Base-by-base conservation (phyloP, 2,329 filamentous ascomycete genomes). In the Aspergillus novofumigatus region DNA sequence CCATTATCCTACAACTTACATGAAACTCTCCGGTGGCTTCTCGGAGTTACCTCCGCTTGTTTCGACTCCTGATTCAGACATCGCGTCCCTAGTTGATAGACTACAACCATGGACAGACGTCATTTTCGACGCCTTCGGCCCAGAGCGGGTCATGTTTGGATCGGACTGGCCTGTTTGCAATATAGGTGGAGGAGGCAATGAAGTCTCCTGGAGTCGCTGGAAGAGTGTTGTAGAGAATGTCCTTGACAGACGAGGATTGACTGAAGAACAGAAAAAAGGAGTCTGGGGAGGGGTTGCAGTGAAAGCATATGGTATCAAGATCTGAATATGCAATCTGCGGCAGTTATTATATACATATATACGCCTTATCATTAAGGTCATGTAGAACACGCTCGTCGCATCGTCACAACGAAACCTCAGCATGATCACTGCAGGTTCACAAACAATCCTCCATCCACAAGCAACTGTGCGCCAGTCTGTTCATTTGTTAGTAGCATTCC, bases 111-210 rank as follows among this genome's bases (percentile, higher is more conserved):
- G 90, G 87, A 82, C 91, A 2, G 83, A 86, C 59, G 83, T 88
- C 53, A 77, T 92, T 0, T 83, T 95, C 53, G 82, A 86, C 28
- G 82, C 83, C 1, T 97, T 96, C 68, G 86, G 89, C 1, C 77
- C 88, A 0, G 70, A 78, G 23, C 82, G 91, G 61, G 82, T 94
- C 69, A 92, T 97, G 87, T 97, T 94, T 73, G 92, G 88, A 25
- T 92, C 89, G 62, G 92, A 97, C 73, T 97, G 93, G 93, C 92
- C 93, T 2, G 88, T 97, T 0, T 96, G 91, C 75, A 92, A 91
- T 60, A 77, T 91, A 35, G 83, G 84, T 0, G 83, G 82, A 2
- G 81, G 81, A 0, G 75, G 73, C 0, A 80, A 79, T 45, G 77
- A 81, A 50, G 74, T 78, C 23, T 86, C 89, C 32, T 96, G 92